Evolutionary conservation across 2,329 filamentous ascomycete genomes (phyloP), one percentile per base, ranked within the genome.

Genomic region (Basipetospora sp.): DNA sequence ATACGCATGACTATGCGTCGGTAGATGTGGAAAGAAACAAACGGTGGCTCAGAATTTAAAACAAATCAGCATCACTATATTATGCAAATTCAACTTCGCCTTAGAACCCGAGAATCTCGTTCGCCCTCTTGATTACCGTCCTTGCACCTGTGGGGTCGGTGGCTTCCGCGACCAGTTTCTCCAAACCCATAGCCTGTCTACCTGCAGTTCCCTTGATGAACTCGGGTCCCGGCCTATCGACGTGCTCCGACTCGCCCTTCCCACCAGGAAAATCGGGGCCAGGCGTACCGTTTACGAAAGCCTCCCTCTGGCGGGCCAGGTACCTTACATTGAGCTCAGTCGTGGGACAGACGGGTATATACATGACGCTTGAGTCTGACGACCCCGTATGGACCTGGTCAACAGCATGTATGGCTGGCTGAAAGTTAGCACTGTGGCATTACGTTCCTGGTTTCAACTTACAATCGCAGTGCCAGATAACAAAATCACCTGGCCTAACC

Each of bases 301-400:
- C 71, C n/a, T 73, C 64, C 15, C 80, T 69, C 59, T 93, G 85
- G 13, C 72, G 67, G 2, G 59, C 65, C 1, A 88, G 62, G 51
- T 87, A 90, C 16, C 69, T 58, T 0, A 80, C 76, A 48, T 90
- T 94, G 28, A 65, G 59, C 38, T 78, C 71, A 1, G 85, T 93
- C 20, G 85, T 66, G 0, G 87, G 86, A 39, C 82, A 90, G 0
- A 83, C 77, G 0, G 87, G 86, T 39, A 94, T 93, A 50, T 94
- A 94, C 42, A 94, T 51, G 0, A 94, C 87, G 47, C 78, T 86
- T 0, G 81, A 85, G 54, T 94, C 87, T 0, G 62, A 56, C 2
- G 59, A 64, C 2, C 87, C 88, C 1, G 56, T 57, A 52, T 94
- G 87, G 1, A 77, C 64, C 45, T 74, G 77, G 58, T 94, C 87